Evolutionary conservation across 2,329 filamentous ascomycete species (phyloP).

Genomic region (Penicillium sp.): DNA sequence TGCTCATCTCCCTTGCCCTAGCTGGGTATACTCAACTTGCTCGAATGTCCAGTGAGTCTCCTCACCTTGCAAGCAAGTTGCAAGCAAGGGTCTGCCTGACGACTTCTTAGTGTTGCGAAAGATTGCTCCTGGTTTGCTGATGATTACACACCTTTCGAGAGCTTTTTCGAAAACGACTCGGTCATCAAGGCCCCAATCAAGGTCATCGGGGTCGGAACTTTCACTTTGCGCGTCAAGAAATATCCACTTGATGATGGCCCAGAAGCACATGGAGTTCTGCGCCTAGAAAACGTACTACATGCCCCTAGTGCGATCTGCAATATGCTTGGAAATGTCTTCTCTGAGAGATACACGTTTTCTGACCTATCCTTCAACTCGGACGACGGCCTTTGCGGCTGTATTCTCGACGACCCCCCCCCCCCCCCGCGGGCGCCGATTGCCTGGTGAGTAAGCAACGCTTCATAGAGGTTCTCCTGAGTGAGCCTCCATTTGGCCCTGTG

Average conservation of each 20-base stretch:
- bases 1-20: not conserved
- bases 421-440: too few relatives aligned
- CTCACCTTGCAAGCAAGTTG: not conserved
- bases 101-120: not conserved
- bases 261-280: not conserved
- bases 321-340: not conserved
- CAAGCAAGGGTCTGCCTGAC: not conserved
- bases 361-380: not conserved
- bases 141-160: not conserved
- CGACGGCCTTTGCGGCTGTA: too few relatives aligned
- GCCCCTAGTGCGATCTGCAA: not conserved
- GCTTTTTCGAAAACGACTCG: not conserved
- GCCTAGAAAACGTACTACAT: not conserved
- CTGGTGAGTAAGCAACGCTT: not conserved
- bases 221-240: not conserved
- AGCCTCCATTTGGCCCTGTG: not conserved
- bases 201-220: not conserved
- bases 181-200: not conserved
- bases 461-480: not conserved
- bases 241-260: not conserved
- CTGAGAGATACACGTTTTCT: not conserved
- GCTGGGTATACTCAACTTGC: not conserved
- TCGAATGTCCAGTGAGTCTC: not conserved
- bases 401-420: too few relatives aligned
- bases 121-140: not conserved